Conservation (phyloP, 441 rosid species). For the Breynia disticha region DNA sequence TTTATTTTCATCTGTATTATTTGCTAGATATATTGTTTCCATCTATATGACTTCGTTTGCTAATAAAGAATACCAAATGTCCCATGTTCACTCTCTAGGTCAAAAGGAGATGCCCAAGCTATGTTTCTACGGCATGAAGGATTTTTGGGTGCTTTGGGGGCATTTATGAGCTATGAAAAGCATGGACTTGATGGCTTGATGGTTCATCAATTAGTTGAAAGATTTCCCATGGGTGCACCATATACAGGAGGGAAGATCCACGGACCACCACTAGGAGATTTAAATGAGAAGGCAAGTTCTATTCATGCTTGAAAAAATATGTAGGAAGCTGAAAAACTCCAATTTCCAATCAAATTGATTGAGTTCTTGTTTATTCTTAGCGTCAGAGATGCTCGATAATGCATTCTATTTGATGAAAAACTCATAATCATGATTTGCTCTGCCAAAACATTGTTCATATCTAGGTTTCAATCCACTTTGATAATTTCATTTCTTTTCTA, state of each 20-base stretch:
- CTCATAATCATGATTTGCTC: too few relatives aligned
- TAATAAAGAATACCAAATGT: constrained; percentile 10
- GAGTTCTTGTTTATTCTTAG: background rate
- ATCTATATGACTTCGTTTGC: constrained; percentile 1
- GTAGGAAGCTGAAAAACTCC: background rate
- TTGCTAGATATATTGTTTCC: too few relatives aligned
- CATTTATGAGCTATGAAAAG: constrained; percentile 98
- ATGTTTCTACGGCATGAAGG: constrained; percentile 99
- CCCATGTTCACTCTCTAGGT: constrained; percentile 44
- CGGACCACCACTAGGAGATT: constrained; percentile 89
- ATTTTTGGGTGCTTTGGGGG: constrained; percentile 94
- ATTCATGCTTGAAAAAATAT: constrained; percentile 9
- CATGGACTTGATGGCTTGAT: constrained; percentile 91
- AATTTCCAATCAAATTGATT: background rate
- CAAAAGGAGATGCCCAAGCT: constrained; percentile 89
- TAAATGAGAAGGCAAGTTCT: constrained; percentile 85
- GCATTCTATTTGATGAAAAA: too few relatives aligned
- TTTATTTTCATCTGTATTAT: too few relatives aligned
- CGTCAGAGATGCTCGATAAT: background rate
- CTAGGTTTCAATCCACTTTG: too few relatives aligned
- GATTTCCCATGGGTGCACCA: constrained; percentile 99
- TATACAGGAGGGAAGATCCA: constrained; percentile 89
- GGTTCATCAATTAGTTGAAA: constrained; percentile 96
- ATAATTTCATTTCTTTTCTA: too few relatives aligned
- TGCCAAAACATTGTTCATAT: too few relatives aligned